phyloP scores from a whole-genome alignment of 2,329 filamentous ascomycete genomes.

The Graphilbum fragrans region DNA sequence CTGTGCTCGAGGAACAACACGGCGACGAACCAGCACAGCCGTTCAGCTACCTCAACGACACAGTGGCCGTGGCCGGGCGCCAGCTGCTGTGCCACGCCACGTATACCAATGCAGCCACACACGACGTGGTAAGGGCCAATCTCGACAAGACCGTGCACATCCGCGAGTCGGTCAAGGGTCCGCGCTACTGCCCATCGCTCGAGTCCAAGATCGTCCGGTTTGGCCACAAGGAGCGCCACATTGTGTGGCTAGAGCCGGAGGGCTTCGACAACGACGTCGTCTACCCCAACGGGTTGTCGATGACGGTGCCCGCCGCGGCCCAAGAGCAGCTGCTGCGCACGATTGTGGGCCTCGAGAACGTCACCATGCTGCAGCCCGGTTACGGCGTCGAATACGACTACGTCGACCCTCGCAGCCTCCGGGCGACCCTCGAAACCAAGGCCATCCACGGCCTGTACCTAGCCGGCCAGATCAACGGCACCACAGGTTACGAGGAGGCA shows the following conservation, averaged over 20 bases:
- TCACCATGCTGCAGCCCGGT: constrained; percentile 83
- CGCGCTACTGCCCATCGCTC: constrained; percentile 87
- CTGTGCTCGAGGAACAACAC: constrained; percentile 54
- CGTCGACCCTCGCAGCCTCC: constrained; percentile 80
- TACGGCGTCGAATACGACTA: constrained; percentile 99
- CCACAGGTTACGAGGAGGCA: constrained; percentile 95
- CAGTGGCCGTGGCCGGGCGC: constrained; percentile 49
- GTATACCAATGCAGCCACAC: constrained; percentile 71
- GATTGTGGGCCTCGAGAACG: constrained; percentile 77
- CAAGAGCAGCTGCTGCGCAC: constrained; percentile 79
- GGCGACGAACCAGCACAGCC: constrained; percentile 80
- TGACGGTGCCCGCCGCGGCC: constrained; percentile 84
- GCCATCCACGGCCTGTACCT: constrained; percentile 78
- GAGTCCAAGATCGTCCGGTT: constrained; percentile 93
- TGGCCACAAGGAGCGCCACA: constrained; percentile 64
- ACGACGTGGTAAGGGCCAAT: constrained; percentile 75
- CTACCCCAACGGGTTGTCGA: constrained; percentile 93
- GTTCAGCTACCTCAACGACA: constrained; percentile 81
- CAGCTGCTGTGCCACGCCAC: constrained; percentile 83
- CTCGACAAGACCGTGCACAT: constrained; percentile 97
- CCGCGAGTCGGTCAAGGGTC: constrained; percentile 85
- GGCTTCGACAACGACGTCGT: constrained; percentile 82
- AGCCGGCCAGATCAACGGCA: constrained; percentile 95
- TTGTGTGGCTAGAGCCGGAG: constrained; percentile 95
- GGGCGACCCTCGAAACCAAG: constrained; percentile 88